Percentiles rank a stretch among this genome's conserved stretches.
Evolutionary conservation across 2,329 filamentous ascomycete species (phyloP).

Genomic region (Phyllosticta paracitricarpa): DNA sequence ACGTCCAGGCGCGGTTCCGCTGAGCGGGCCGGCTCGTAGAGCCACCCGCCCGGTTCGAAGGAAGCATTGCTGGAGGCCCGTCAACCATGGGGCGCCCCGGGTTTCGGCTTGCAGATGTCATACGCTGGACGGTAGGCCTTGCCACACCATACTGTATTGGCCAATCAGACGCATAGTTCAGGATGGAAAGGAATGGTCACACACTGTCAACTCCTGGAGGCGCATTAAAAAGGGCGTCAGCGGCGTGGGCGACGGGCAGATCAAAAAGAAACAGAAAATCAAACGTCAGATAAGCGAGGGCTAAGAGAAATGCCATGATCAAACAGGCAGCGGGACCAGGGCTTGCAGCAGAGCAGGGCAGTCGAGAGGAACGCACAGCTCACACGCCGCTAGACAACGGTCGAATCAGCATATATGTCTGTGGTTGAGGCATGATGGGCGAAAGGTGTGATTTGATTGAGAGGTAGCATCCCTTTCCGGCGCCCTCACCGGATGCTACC

Average conservation of each 20-base stretch:
- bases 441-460: neutral
- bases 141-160: constrained; percentile 34
- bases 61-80: constrained; percentile 30
- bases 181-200: neutral
- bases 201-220: constrained; percentile 32
- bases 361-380: neutral
- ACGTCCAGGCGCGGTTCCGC: constrained; percentile 32
- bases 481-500: neutral
- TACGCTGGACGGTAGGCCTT: constrained; percentile 36
- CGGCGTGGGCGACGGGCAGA: constrained; percentile 12
- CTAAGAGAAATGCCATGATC: neutral
- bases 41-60: constrained; percentile 39
- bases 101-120: constrained; percentile 11
- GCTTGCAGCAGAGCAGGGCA: neutral
- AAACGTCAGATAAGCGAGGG: neutral
- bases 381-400: neutral
- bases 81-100: neutral
- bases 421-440: neutral
- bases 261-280: neutral
- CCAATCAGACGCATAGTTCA: neutral
- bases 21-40: constrained; percentile 30
- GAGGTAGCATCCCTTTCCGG: neutral
- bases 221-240: constrained; percentile 21
- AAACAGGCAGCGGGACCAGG: neutral
- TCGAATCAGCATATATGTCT: neutral